Conservation (phyloP, 768 basidiomycete species). For the Macrolepiota albuminosa region DNA sequence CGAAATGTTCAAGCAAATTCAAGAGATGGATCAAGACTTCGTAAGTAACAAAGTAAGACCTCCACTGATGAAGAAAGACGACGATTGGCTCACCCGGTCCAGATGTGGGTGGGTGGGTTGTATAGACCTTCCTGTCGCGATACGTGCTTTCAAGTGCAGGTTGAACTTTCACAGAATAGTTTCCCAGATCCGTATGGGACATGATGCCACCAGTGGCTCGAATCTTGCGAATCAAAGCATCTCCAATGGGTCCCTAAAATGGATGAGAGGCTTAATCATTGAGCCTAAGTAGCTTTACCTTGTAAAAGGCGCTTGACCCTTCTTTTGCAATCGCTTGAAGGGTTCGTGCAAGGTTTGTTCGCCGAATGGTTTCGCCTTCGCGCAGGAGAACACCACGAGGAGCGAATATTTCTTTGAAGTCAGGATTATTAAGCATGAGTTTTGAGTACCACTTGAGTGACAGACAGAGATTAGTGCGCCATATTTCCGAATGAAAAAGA, state of each 20-base stretch:
- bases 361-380: conserved; percentile 69
- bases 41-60: neutral
- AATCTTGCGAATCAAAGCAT: conserved; percentile 71
- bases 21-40: conserved; percentile 83
- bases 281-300: conserved; percentile 31
- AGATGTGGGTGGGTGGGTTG: conserved; percentile 78
- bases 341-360: conserved; percentile 75
- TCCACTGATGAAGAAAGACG: neutral
- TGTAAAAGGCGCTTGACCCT: conserved; percentile 82
- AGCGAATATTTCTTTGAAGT: conserved; percentile 84
- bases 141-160: conserved; percentile 79
- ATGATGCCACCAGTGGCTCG: conserved; percentile 74
- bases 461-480: neutral
- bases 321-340: conserved; percentile 67
- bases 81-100: conserved; percentile 51
- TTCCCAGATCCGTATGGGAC: conserved; percentile 64
- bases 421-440: conserved; percentile 63
- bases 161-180: conserved; percentile 63
- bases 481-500: neutral
- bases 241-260: conserved; percentile 71
- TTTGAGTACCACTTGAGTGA: conserved; percentile 33
- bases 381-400: conserved; percentile 65
- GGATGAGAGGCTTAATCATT: conserved; percentile 10
- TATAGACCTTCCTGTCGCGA: conserved; percentile 75
- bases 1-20: conserved; percentile 82